Percentiles rank a stretch among this genome's conserved stretches.
Evolutionary conservation across 257 asterid genomes (phyloP).

Genomic region (Solanum infundibuliforme): DNA sequence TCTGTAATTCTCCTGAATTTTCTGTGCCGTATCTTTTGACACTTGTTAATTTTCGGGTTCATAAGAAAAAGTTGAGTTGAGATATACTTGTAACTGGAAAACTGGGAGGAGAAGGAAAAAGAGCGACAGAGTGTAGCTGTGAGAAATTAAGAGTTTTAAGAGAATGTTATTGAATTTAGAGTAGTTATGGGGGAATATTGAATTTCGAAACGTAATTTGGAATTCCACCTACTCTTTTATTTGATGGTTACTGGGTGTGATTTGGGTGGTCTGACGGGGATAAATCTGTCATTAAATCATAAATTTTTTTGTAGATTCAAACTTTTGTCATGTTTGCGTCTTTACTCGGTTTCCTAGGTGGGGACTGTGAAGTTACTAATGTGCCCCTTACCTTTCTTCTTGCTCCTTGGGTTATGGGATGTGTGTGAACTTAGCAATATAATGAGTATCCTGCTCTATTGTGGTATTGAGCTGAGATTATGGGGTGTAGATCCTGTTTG

Average conservation of each 20-base stretch:
- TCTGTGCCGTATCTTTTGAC: neutral
- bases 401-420: neutral
- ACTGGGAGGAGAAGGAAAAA: neutral
- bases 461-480: neutral
- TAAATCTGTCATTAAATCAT: conserved; percentile 20
- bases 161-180: neutral
- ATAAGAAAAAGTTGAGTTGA: neutral
- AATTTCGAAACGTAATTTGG: neutral
- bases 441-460: neutral
- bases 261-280: conserved; percentile 15
- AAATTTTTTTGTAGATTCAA: conserved; percentile 8
- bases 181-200: neutral
- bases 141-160: neutral
- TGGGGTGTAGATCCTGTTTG: neutral
- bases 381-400: neutral
- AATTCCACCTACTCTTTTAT: neutral
- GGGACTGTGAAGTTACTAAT: conserved; percentile 20
- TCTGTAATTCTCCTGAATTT: neutral
- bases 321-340: neutral
- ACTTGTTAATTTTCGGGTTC: neutral
- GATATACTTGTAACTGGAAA: neutral
- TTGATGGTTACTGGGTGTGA: conserved; percentile 7
- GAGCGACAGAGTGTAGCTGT: neutral
- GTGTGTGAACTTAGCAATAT: neutral
- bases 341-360: conserved; percentile 2